These are phyloP conservation scores for Dacryopinax primogenitus DNA, from an alignment of 768 basidiomycete species.

Conservation along the genomic window DNA sequence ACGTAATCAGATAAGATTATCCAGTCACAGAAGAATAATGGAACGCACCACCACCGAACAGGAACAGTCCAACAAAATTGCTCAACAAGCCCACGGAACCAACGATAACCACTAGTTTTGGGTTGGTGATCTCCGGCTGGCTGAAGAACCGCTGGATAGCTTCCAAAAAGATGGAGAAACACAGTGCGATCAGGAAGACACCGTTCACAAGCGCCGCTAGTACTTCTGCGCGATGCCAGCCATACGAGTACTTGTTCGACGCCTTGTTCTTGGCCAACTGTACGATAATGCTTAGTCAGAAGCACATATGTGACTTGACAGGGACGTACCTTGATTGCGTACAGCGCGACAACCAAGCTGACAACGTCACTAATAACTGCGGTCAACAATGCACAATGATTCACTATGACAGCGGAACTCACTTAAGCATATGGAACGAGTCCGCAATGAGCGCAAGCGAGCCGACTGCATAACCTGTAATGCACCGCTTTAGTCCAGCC, in stretches of 20 bases:
- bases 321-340: slow-evolving; percentile 64
- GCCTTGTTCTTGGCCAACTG: slow-evolving; percentile 53
- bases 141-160: slow-evolving; percentile 83
- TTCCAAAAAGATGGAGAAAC: slow-evolving; percentile 89
- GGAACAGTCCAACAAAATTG: slow-evolving; percentile 82
- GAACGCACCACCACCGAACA: slow-evolving; percentile 97
- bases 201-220: slow-evolving; percentile 91
- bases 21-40: too few species aligned
- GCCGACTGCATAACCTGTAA: slow-evolving; percentile 81
- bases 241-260: slow-evolving; percentile 78
- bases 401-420: slow-evolving; percentile 20
- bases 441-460: slow-evolving; percentile 92
- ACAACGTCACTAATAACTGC: slow-evolving; percentile 66
- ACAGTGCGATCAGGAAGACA: slow-evolving; percentile 90
- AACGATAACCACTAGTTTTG: slow-evolving; percentile 77
- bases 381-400: slow-evolving; percentile 10
- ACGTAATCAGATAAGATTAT: not conserved
- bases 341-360: slow-evolving; percentile 87
- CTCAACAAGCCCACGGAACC: slow-evolving; percentile 80
- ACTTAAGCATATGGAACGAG: slow-evolving; percentile 99
- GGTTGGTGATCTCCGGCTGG: slow-evolving; percentile 71
- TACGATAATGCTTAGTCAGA: slow-evolving; percentile 13
- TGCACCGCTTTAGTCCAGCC: not conserved
- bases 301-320: slow-evolving; percentile 4
- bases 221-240: slow-evolving; percentile 98